Evolutionary conservation across 2,329 filamentous ascomycete species (phyloP).

Genomic region (Ambrosiella xylebori): DNA sequence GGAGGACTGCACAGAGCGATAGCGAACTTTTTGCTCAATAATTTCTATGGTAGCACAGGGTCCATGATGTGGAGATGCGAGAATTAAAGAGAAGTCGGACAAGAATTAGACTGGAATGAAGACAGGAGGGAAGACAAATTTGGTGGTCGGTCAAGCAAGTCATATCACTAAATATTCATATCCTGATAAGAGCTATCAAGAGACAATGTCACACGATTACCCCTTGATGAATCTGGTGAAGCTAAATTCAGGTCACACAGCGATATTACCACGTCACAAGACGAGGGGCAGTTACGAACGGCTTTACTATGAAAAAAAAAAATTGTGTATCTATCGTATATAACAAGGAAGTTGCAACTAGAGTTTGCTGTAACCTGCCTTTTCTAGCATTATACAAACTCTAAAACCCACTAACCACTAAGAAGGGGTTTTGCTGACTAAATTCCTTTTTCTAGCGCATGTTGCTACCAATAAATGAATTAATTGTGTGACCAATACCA

Average conservation of each 20-base stretch:
- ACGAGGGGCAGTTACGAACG: too few species aligned
- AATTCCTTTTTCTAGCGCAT: neutral
- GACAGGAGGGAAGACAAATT: neutral
- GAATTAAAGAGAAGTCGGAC: neutral
- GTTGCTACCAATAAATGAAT: neutral
- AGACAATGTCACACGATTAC: too few species aligned
- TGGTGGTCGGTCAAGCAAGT: too few species aligned
- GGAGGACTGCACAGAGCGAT: neutral
- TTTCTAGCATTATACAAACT: neutral
- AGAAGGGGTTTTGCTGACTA: neutral
- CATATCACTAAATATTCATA: too few species aligned
- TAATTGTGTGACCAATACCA: neutral
- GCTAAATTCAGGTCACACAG: too few species aligned
- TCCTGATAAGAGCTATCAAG: too few species aligned
- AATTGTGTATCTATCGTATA: too few species aligned
- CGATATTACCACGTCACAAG: too few species aligned
- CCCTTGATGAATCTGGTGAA: too few species aligned
- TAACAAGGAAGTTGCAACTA: too few species aligned
- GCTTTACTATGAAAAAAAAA: too few species aligned
- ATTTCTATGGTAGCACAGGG: neutral
- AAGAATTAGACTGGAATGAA: neutral
- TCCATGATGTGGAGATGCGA: neutral
- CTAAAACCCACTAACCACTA: neutral
- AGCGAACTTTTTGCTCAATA: neutral
- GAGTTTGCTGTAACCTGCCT: neutral